Percentiles rank a stretch among this genome's conserved stretches.
phyloP scores from a whole-genome alignment of 2,329 filamentous ascomycete genomes.

The Aspergillus sp. region DNA sequence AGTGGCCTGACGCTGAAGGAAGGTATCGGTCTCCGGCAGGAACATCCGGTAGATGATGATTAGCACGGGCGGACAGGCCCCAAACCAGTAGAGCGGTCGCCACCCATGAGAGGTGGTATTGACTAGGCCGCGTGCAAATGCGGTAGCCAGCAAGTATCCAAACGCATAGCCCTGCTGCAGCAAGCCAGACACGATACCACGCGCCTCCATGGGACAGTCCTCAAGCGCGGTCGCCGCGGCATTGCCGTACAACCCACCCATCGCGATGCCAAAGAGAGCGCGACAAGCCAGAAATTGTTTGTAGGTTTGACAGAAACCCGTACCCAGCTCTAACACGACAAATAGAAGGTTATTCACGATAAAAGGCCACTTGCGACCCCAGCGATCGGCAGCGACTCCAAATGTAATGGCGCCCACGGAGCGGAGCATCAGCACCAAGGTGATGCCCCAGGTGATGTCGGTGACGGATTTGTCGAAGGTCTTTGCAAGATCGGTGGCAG shows the following conservation, averaged over 20 bases:
- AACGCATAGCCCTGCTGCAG: constrained; percentile 67
- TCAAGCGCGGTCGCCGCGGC: constrained; percentile 64
- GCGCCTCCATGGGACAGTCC: constrained; percentile 60
- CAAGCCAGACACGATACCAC: constrained; percentile 63
- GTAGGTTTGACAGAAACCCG: constrained; percentile 62
- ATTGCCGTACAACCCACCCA: constrained; percentile 65
- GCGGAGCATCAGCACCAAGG: constrained; percentile 62
- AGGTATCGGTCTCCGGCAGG: constrained; percentile 77
- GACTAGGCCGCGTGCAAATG: constrained; percentile 53
- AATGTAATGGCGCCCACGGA: constrained; percentile 62
- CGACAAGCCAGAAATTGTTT: constrained; percentile 60
- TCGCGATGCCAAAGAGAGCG: constrained; percentile 64
- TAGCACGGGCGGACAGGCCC: constrained; percentile 74
- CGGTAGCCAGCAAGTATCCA: constrained; percentile 63
- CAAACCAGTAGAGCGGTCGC: constrained; percentile 89
- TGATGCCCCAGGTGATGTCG: constrained; percentile 63
- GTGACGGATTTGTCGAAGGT: constrained; percentile 57
- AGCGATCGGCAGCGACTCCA: constrained; percentile 55
- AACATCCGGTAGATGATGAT: constrained; percentile 78
- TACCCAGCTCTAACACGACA: constrained; percentile 61
- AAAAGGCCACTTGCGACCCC: constrained; percentile 61
- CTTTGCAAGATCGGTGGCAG: constrained; percentile 55
- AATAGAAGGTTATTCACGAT: constrained; percentile 64
- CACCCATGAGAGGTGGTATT: constrained; percentile 77
- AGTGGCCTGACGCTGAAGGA: constrained; percentile 64